A percentile compares a stretch with the other conserved stretches of the same genome.
phyloP scores from a whole-genome alignment of 805 yeast genomes.

The Hanseniaspora pseudoguilliermondii region DNA sequence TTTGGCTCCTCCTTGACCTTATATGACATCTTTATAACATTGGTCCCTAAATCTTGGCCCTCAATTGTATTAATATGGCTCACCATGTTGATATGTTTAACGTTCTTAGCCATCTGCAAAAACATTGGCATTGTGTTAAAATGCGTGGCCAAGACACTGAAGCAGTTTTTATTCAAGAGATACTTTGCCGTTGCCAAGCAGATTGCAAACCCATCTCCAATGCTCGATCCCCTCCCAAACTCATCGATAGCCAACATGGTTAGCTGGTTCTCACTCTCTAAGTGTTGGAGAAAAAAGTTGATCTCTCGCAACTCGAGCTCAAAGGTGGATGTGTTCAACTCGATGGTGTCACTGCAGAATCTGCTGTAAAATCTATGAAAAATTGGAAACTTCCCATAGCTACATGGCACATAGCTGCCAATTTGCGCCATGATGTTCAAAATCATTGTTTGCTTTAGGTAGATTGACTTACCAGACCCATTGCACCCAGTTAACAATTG shows the following conservation, averaged over 20 bases:
- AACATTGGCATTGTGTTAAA: slow-evolving; percentile 32
- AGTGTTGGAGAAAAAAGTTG: slow-evolving; percentile 32
- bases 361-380: slow-evolving; percentile 31
- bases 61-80: slow-evolving; percentile 15
- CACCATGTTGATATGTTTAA: slow-evolving; percentile 30
- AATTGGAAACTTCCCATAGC: slow-evolving; percentile 32
- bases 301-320: slow-evolving; percentile 38
- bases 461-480: slow-evolving; percentile 53
- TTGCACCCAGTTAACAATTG: slow-evolving; percentile 48
- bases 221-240: slow-evolving; percentile 41
- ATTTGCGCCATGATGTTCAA: slow-evolving; percentile 43
- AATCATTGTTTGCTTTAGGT: slow-evolving; percentile 40
- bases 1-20: slow-evolving; percentile 18
- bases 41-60: slow-evolving; percentile 6
- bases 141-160: slow-evolving; percentile 35
- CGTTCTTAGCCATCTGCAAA: slow-evolving; percentile 26
- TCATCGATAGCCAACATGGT: slow-evolving; percentile 41
- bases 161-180: slow-evolving; percentile 22
- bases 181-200: slow-evolving; percentile 35
- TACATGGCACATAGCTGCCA: slow-evolving; percentile 42
- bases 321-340: slow-evolving; percentile 32
- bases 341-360: slow-evolving; percentile 28
- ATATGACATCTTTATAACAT: slow-evolving; percentile 25
- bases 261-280: slow-evolving; percentile 16
- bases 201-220: slow-evolving; percentile 42